Evolutionary conservation across 2,329 filamentous ascomycete genomes (phyloP).

Genomic region (Fusarium albosuccineum): DNA sequence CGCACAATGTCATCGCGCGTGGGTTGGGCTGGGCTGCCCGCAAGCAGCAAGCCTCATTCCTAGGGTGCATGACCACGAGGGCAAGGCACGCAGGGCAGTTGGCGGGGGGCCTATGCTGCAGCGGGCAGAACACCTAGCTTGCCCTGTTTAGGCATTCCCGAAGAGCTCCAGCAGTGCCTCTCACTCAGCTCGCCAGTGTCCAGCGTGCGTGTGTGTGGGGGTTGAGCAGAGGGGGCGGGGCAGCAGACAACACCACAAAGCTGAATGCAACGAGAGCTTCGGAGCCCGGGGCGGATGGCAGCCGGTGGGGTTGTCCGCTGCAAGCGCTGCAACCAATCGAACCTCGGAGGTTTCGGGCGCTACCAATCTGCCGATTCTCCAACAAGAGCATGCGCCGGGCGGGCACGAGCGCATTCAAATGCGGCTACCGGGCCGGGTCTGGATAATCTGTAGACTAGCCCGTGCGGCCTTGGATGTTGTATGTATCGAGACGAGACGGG

Average conservation of each 20-base stretch:
- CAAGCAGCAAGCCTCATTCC: slow-evolving; percentile 11
- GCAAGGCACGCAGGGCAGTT: slow-evolving; percentile 34
- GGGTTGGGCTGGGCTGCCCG: slow-evolving; percentile 3
- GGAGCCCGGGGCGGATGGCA: slow-evolving; percentile 5
- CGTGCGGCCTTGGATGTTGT: not conserved
- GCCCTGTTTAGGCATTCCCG: slow-evolving; percentile 4
- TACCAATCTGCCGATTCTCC: slow-evolving; percentile 1
- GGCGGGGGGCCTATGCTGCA: slow-evolving; percentile 26
- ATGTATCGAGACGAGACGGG: not conserved
- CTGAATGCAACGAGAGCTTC: not conserved
- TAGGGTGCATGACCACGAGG: slow-evolving; percentile 33
- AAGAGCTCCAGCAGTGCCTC: not conserved
- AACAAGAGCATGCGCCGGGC: not conserved
- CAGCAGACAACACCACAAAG: slow-evolving; percentile 1
- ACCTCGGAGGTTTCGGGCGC: slow-evolving; percentile 9
- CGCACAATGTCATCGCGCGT: slow-evolving; percentile 18
- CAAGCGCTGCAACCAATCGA: slow-evolving; percentile 11
- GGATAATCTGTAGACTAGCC: not conserved
- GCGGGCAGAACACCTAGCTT: slow-evolving; percentile 22
- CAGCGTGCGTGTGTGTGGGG: too few species aligned
- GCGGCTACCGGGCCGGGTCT: slow-evolving; percentile 8
- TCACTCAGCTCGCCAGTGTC: slow-evolving; percentile 11
- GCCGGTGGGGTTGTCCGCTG: slow-evolving; percentile 3
- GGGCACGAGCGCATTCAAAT: not conserved
- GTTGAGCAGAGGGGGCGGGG: slow-evolving; percentile 29